Percentiles rank a stretch among this genome's conserved stretches.
phyloP scores from a whole-genome alignment of 2,329 filamentous ascomycete genomes.

The Pseudogymnoascus sp. region DNA sequence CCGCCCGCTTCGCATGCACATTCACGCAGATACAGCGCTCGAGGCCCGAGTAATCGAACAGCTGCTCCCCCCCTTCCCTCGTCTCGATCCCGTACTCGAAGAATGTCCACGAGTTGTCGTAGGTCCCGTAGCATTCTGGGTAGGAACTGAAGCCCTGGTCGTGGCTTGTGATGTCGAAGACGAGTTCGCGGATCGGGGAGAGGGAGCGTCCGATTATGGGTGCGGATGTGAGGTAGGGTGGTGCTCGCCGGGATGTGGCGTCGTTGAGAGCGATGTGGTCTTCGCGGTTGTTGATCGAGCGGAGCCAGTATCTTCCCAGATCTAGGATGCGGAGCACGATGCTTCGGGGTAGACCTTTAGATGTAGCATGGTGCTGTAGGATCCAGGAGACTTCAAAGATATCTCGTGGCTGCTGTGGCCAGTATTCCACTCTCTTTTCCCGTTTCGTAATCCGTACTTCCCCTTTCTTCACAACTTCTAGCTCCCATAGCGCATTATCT shows the following conservation, averaged over 20 bases:
- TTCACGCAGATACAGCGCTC: not conserved
- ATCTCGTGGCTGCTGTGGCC: not conserved
- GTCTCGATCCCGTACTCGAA: not conserved
- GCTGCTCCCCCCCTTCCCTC: not conserved
- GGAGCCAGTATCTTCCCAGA: not conserved
- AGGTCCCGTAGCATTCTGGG: not conserved
- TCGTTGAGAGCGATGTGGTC: not conserved
- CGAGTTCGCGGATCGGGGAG: not conserved
- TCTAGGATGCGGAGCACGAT: not conserved
- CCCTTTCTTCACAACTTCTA: not conserved
- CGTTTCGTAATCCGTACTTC: not conserved
- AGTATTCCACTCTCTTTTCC: not conserved
- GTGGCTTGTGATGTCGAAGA: not conserved
- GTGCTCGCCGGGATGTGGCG: not conserved
- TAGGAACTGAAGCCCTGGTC: not conserved
- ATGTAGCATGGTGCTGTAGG: not conserved
- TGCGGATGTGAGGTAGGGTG: not conserved
- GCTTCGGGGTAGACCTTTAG: not conserved
- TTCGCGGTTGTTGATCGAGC: not conserved
- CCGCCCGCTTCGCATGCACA: not conserved
- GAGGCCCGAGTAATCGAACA: not conserved
- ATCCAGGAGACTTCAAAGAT: not conserved
- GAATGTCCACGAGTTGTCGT: not conserved
- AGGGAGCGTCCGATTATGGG: not conserved
- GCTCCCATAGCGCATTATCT: not conserved